Conservation (phyloP, 306 rosid genomes). For the Prunus campanulata region DNA sequence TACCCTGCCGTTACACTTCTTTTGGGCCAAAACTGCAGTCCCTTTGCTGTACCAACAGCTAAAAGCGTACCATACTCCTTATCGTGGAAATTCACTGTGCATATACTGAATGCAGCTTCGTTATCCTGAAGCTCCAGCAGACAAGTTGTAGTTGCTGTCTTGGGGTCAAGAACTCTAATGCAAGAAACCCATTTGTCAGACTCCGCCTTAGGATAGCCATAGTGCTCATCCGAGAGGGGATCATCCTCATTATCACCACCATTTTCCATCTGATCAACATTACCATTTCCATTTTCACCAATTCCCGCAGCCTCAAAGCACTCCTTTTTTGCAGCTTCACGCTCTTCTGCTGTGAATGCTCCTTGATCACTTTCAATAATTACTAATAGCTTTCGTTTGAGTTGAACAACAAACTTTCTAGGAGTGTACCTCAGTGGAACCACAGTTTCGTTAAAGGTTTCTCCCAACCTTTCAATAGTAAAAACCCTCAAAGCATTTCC, state of each 20-base stretch:
- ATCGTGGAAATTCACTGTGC: constrained; percentile 92
- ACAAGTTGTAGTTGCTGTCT: constrained; percentile 77
- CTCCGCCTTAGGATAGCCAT: constrained; percentile 93
- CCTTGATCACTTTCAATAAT: constrained; percentile 96
- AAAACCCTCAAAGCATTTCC: constrained; percentile 87
- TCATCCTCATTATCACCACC: constrained; percentile 93
- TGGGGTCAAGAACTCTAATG: constrained; percentile 96
- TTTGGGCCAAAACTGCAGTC: constrained; percentile 85
- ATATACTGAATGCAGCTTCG: constrained; percentile 93
- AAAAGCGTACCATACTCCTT: constrained; percentile 92
- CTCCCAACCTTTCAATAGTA: constrained; percentile 93
- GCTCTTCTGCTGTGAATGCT: constrained; percentile 86
- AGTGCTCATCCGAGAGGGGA: constrained; percentile 85
- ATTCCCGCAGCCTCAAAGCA: constrained; percentile 78
- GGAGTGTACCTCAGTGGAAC: constrained; percentile 98
- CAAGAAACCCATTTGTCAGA: constrained; percentile 93
- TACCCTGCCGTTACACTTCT: constrained; percentile 62
- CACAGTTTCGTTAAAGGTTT: constrained; percentile 92
- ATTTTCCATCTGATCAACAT: constrained; percentile 80
- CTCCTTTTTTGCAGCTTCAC: constrained; percentile 85
- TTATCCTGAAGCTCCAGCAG: constrained; percentile 94
- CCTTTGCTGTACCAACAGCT: constrained; percentile 97
- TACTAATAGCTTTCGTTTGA: constrained; percentile 73
- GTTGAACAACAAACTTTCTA: constrained; percentile 90
- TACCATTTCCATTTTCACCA: constrained; percentile 78